These are phyloP conservation scores for Vitis labrusca DNA, from an alignment of 164 flowering plant genomes.

Conservation along the genomic window DNA sequence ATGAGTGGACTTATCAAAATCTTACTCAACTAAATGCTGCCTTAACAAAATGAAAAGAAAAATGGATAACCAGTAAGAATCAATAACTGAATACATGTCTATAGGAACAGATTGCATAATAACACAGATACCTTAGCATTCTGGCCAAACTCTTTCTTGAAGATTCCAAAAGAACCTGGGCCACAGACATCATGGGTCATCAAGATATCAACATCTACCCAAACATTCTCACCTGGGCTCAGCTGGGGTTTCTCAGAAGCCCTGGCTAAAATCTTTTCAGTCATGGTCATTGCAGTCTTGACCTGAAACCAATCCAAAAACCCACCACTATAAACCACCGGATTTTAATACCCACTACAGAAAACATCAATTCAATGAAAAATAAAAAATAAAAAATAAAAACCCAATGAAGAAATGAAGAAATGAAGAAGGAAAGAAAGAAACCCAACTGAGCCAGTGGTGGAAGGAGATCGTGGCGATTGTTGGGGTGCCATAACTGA, in stretches of 20 bases:
- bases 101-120: no score
- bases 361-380: constrained; percentile 3
- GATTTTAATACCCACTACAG: background rate
- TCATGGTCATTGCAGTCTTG: constrained; percentile 91
- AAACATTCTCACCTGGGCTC: constrained; percentile 91
- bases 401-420: no score
- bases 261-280: constrained; percentile 90
- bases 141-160: constrained; percentile 91
- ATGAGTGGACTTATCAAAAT: no score
- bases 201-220: constrained; percentile 93
- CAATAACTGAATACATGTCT: no score
- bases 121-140: constrained; percentile 70
- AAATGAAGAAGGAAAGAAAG: background rate
- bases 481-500: constrained; percentile 86
- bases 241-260: constrained; percentile 79
- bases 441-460: constrained; percentile 78
- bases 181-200: constrained; percentile 99
- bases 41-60: no score
- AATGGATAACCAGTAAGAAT: no score
- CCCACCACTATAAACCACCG: constrained; percentile 1
- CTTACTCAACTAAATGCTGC: no score
- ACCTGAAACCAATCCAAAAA: constrained; percentile 45
- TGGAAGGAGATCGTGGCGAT: constrained; percentile 64
- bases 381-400: background rate
- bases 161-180: constrained; percentile 87